Conservation (phyloP, 768 basidiomycete species). For the Favolaschia claudopus region DNA sequence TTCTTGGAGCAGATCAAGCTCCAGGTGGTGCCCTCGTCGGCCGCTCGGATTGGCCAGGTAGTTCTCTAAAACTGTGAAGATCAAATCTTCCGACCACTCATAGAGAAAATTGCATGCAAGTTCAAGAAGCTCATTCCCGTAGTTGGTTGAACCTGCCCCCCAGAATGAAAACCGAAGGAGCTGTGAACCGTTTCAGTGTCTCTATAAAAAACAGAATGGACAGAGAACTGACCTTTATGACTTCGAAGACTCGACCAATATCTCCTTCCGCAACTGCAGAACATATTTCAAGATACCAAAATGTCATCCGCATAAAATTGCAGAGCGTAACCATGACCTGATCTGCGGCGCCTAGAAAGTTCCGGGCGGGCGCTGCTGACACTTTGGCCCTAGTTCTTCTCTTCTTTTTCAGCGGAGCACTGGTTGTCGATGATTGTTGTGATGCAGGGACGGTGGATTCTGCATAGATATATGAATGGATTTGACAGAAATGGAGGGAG, state of each 20-base stretch:
- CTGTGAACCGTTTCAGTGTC: neutral
- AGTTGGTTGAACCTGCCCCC: conserved; percentile 26
- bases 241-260: conserved; percentile 11
- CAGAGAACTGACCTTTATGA: neutral
- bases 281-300: conserved; percentile 12
- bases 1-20: conserved; percentile 28
- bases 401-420: neutral
- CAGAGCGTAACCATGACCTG: neutral
- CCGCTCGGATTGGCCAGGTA: conserved; percentile 27
- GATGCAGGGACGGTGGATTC: too few relatives aligned
- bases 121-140: conserved; percentile 29
- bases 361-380: neutral
- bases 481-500: too few relatives aligned
- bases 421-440: neutral
- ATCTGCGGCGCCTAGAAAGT: neutral
- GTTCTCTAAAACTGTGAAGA: conserved; percentile 17
- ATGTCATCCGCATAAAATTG: conserved; percentile 7
- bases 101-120: conserved; percentile 26
- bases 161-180: conserved; percentile 23
- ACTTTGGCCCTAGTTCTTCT: neutral
- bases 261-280: conserved; percentile 6
- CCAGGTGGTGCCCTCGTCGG: conserved; percentile 7
- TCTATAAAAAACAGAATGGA: neutral
- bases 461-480: too few relatives aligned
- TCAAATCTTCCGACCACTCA: conserved; percentile 18